Base-by-base conservation (phyloP, 1,139 yeast genomes). In the Diutina rugosa region DNA sequence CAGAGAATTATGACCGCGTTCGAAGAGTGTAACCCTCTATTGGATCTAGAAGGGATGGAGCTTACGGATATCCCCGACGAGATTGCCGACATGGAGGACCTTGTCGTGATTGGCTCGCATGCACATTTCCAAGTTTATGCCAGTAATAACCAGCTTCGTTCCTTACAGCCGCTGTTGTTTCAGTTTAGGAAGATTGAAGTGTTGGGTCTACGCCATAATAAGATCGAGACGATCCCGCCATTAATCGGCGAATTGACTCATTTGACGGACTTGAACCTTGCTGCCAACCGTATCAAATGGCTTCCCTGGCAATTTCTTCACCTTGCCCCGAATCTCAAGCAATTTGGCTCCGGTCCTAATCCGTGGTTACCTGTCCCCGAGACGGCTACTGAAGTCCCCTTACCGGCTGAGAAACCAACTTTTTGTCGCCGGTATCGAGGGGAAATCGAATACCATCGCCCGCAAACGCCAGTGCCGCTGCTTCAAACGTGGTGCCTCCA, bases 231-330 rank as follows among this genome's bases (percentile, higher is more conserved):
- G 51, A 64, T 85, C 6, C 86, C 88, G 0, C 81, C 85, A 0
- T 72, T 76, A 4, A 78, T 85, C 29, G 71, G 74, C 38, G 67
- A 72, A 35, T 70, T 82, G 46, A 59, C 56, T 9, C 69, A 72
- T 56, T 69, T 85, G 54, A 70, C 68, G 21, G 81, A 82, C 56
- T 68, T 85, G 44, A 76, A 82, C 7, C 62, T 84, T 16, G 78
- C 79, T 18, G 74, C 78, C 46, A 85, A 85, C 65, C 70, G 74
- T 56, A 66, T 85, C 32, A 69, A 69, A 56, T 78, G 71, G 56
- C 65, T 85, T 10, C 90, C 90, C 0, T 73, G 74, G 56, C 85
- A 82, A 63, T 72, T 85, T 2, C 66, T 82, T 28, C 67, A 69
- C 9, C 67, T 84, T 29, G 44, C 14, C 4, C 67, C 70, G 1